These are phyloP conservation scores for Phyllosticta citribraziliensis DNA, from an alignment of 2,329 filamentous ascomycete species.

Conservation along the genomic window DNA sequence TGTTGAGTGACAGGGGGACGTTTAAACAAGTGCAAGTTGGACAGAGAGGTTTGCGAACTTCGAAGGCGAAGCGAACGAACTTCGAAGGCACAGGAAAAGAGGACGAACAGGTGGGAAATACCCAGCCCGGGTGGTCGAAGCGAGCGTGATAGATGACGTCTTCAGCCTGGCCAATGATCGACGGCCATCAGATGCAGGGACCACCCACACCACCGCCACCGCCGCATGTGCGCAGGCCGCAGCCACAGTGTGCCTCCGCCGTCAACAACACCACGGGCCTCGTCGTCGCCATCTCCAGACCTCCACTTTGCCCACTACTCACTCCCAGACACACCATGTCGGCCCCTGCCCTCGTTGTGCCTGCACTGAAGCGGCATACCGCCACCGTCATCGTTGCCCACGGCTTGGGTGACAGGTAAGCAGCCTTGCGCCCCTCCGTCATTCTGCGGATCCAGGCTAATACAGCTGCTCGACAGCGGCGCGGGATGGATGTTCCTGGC, in stretches of 20 bases:
- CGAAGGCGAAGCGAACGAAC: not conserved
- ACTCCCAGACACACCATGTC: not conserved
- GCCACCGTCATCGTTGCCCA: slow-evolving; percentile 92
- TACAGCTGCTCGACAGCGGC: not conserved
- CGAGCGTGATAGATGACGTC: slow-evolving; percentile 4
- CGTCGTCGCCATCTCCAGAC: not conserved
- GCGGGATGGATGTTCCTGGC: slow-evolving; percentile 57
- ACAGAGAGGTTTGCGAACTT: not conserved
- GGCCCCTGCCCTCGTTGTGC: slow-evolving; percentile 52
- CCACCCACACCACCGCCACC: not conserved
- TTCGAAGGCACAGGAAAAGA: not conserved
- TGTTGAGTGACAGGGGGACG: not conserved
- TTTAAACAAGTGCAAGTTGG: not conserved
- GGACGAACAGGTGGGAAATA: not conserved
- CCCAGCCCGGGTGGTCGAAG: not conserved
- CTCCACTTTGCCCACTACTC: not conserved
- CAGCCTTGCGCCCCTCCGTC: not conserved
- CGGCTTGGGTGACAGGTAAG: slow-evolving; percentile 69
- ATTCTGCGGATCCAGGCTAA: slow-evolving; percentile 2
- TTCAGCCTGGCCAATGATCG: slow-evolving; percentile 5
- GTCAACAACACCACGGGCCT: not conserved
- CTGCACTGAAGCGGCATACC: slow-evolving; percentile 73
- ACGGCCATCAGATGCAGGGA: slow-evolving; percentile 3
- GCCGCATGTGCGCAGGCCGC: not conserved
- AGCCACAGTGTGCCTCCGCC: not conserved